A percentile compares a stretch with the other conserved stretches of the same genome.
Evolutionary conservation across 2,329 filamentous ascomycete species (phyloP).

Genomic region (Neofusicoccum ribis): DNA sequence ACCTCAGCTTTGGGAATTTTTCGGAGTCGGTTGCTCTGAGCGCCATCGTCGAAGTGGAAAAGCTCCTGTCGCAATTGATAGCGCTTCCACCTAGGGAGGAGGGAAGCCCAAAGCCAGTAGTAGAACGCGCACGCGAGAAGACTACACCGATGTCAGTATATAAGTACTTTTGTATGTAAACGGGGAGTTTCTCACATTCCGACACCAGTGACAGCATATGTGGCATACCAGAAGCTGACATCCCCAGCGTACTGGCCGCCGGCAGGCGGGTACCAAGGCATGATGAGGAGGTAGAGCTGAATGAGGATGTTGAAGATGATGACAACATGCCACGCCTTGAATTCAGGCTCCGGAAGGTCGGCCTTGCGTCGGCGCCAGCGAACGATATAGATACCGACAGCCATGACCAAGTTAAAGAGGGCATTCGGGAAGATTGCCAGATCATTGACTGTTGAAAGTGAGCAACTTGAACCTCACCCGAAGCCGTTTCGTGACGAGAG

Average conservation of each 20-base stretch:
- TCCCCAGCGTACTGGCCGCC: conserved; percentile 61
- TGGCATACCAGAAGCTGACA: conserved; percentile 74
- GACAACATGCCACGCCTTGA: conserved; percentile 59
- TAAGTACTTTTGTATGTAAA: background rate
- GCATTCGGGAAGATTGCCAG: conserved; percentile 59
- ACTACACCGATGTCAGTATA: conserved; percentile 33
- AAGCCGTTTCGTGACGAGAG: background rate
- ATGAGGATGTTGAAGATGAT: conserved; percentile 61
- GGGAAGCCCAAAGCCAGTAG: conserved; percentile 60
- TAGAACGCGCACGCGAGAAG: conserved; percentile 57
- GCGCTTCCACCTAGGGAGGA: conserved; percentile 54
- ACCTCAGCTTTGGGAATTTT: conserved; percentile 56
- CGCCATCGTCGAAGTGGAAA: conserved; percentile 51
- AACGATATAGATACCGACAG: conserved; percentile 59
- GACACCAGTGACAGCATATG: conserved; percentile 66
- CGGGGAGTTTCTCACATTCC: conserved; percentile 56
- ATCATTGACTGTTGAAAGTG: conserved; percentile 52
- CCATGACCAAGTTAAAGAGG: conserved; percentile 60
- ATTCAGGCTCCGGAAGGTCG: conserved; percentile 52
- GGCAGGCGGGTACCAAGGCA: conserved; percentile 71
- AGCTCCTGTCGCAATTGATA: conserved; percentile 60
- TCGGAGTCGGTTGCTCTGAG: conserved; percentile 52
- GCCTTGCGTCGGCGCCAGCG: conserved; percentile 56
- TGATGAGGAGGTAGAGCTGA: conserved; percentile 63
- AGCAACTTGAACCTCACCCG: background rate